Conservation (phyloP, 2,329 filamentous ascomycete genomes). For the Epicoccum nigrum region DNA sequence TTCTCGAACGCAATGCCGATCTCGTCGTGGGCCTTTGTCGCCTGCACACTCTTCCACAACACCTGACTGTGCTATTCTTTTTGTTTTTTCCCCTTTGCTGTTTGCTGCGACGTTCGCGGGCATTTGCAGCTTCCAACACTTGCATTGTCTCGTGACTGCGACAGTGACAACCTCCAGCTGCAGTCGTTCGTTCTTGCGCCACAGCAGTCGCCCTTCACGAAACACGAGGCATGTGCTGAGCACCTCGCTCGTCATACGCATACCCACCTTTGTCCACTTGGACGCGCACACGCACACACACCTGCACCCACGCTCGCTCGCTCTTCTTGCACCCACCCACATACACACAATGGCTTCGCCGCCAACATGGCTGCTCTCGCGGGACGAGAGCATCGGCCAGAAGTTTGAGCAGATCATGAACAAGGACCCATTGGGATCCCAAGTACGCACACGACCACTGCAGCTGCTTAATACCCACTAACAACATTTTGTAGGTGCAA, state of each 20-base stretch:
- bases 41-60: conserved; percentile 2
- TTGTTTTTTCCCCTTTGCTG: neutral
- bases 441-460: conserved; percentile 21
- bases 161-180: too few species aligned
- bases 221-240: conserved; percentile 18
- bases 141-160: neutral
- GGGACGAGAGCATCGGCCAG: conserved; percentile 37
- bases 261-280: conserved; percentile 4
- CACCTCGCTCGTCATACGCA: conserved; percentile 21
- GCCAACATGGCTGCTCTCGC: conserved; percentile 28
- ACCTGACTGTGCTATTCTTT: neutral
- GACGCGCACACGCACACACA: too few species aligned
- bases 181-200: neutral
- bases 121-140: neutral
- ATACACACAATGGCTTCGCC: conserved; percentile 28
- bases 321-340: conserved; percentile 3
- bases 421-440: conserved; percentile 36
- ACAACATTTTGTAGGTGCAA: conserved; percentile 54
- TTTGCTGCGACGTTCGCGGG: conserved; percentile 1
- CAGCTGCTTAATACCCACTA: conserved; percentile 11
- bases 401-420: conserved; percentile 40
- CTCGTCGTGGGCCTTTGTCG: neutral
- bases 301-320: conserved; percentile 15
- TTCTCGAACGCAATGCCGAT: conserved; percentile 19
- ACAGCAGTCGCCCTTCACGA: neutral